These are phyloP conservation scores for Penstemon eatonii DNA, from an alignment of 257 asterid species.

Conservation along the genomic window DNA sequence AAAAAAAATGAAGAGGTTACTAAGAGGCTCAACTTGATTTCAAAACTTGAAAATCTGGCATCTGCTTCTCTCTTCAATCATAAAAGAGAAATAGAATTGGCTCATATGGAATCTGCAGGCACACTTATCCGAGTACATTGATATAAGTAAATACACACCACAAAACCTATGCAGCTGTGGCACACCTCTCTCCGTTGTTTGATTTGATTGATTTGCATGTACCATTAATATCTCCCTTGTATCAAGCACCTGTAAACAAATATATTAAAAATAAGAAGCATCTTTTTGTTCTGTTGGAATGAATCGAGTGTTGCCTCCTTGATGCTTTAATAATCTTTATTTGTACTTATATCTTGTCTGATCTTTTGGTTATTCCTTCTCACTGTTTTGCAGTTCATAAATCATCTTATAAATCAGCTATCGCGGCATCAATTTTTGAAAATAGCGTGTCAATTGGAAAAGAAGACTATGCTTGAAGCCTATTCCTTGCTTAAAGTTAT, in stretches of 20 bases:
- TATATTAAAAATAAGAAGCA: conserved; percentile 8
- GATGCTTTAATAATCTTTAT: background rate
- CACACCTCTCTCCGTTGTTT: background rate
- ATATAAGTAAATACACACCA: too few relatives aligned
- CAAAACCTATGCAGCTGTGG: too few relatives aligned
- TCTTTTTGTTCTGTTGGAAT: conserved; percentile 1
- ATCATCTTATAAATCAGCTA: conserved; percentile 81
- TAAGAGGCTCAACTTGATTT: background rate
- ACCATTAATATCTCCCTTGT: background rate
- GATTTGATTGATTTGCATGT: conserved; percentile 1
- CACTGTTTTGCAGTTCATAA: conserved; percentile 70
- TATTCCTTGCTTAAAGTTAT: conserved; percentile 86
- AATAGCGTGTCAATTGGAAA: conserved; percentile 91
- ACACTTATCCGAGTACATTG: background rate
- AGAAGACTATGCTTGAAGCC: conserved; percentile 95
- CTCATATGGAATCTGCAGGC: conserved; percentile 2
- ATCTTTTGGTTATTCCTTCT: conserved; percentile 21
- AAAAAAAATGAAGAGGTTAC: too few relatives aligned
- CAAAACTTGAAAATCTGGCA: background rate
- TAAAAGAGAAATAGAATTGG: background rate
- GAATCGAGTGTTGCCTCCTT: conserved; percentile 26
- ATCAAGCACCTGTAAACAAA: background rate
- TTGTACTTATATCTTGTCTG: conserved; percentile 23
- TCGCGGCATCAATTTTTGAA: conserved; percentile 86
- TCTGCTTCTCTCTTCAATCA: background rate